These are phyloP conservation scores for Venturia aucupariae DNA, from an alignment of 2,329 filamentous ascomycete species.

Conservation along the genomic window DNA sequence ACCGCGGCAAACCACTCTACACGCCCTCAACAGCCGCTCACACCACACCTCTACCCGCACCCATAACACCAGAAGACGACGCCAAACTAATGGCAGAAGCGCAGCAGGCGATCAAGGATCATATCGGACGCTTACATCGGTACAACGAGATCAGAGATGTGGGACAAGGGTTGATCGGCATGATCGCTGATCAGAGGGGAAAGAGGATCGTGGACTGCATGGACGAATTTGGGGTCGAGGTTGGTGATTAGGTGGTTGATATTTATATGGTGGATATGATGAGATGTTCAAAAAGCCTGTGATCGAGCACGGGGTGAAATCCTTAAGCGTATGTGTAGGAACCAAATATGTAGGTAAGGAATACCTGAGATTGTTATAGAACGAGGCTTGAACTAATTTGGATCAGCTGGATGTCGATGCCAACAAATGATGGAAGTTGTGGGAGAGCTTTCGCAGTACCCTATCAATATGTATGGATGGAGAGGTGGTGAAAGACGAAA, in stretches of 20 bases:
- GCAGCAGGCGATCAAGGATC: conserved; percentile 47
- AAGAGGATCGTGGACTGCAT: conserved; percentile 43
- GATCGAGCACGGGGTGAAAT: background rate
- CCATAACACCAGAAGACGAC: conserved; percentile 5
- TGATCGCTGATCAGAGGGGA: conserved; percentile 57
- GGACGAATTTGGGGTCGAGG: conserved; percentile 38
- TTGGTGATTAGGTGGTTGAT: conserved; percentile 28
- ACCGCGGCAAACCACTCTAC: background rate
- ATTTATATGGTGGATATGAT: background rate
- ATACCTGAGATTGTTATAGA: background rate
- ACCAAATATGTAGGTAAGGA: background rate
- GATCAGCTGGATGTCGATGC: background rate
- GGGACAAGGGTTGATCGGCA: conserved; percentile 54
- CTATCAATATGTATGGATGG: background rate
- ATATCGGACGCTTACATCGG: conserved; percentile 56
- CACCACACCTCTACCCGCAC: background rate
- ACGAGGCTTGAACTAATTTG: background rate
- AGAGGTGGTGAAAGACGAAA: background rate
- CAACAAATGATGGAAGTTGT: background rate
- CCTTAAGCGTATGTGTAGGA: background rate
- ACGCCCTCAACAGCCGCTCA: conserved; percentile 9
- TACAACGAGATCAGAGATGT: conserved; percentile 67
- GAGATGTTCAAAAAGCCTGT: background rate
- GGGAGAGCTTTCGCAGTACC: background rate
- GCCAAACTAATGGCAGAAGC: conserved; percentile 32